Evolutionary conservation across 495 filamentous ascomycete genomes (phyloP), one percentile per base, ranked within the genome.

Genomic region (Trichoderma orchidacearum): DNA sequence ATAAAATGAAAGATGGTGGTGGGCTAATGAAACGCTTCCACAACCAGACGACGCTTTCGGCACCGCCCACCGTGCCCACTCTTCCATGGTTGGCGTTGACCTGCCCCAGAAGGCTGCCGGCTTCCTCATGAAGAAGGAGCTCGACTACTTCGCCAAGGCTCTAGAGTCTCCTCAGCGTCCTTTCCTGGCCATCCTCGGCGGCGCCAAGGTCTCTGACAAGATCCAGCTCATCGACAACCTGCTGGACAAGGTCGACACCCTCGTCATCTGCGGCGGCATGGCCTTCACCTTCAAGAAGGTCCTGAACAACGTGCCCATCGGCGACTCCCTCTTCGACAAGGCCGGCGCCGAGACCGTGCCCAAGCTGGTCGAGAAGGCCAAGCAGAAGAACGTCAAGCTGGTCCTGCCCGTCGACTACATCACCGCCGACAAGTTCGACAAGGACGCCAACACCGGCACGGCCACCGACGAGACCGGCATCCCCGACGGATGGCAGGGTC

Each of bases 201-300:
- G 93, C 59, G 88, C 94, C 64, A 99, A 99, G 81, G 89, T 99
- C 45, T 93, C 89, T 31, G 93, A 99, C 77, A 99, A 99, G 83
- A 97, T 99, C 75, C 87, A 95, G 79, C 82, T 99, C 58, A 97
- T 99, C 67, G 91, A 99, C 75, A 99, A 97, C 79, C 79, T 99
- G 52, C 84, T 99, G 51, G 84, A 87, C 68, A 99, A 99, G 80
- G 88, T 99, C 63, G 80, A 99, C 79, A 91, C 83, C 70, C 82
- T 99, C 61, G 86, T 97, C 72, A 88, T 99, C 76, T 95, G 91
- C 66, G 93, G 93, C 61, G 93, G 85, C 61, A 99, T 99, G 93
- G 90, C 93, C 29, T 99, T 96, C 81, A 99, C 93, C 59, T 97
- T 99, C 83, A 97, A 97, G 85, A 98, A 98, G 82, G 92, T 90